Evolutionary conservation across 2,329 filamentous ascomycete genomes (phyloP).

Genomic region (Cladosporium oxysporum): DNA sequence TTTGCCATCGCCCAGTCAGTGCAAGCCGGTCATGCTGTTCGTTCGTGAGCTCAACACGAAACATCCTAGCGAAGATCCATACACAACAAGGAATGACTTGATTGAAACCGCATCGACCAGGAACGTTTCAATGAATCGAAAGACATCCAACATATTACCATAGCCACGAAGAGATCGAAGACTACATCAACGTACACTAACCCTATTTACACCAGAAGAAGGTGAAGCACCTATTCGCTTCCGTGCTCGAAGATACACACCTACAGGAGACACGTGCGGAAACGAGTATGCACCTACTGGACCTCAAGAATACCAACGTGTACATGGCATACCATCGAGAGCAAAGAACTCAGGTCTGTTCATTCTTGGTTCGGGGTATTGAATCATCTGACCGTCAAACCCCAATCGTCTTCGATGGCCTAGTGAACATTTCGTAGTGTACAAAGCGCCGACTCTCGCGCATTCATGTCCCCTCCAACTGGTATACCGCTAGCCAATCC

Average conservation of each 20-base stretch:
- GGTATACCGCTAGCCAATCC: neutral
- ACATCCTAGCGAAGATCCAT: no score
- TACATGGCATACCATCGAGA: no score
- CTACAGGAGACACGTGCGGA: no score
- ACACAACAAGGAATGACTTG: no score
- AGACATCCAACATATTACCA: neutral
- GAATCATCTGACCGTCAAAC: neutral
- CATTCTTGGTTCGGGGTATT: neutral
- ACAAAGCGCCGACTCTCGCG: neutral
- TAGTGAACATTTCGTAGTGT: neutral
- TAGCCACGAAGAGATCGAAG: neutral
- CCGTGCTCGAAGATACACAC: neutral
- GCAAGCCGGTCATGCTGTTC: no score
- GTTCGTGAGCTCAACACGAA: no score
- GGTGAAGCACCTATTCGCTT: neutral
- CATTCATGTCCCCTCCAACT: neutral
- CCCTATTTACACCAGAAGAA: neutral
- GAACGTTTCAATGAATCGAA: neutral
- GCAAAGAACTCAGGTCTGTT: neutral
- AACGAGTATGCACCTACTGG: no score
- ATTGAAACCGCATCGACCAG: neutral
- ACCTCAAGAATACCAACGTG: neutral
- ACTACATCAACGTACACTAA: neutral
- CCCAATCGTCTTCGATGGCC: neutral
- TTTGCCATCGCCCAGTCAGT: no score